Base-by-base conservation (phyloP, 768 basidiomycete species). In the Suillus plorans region DNA sequence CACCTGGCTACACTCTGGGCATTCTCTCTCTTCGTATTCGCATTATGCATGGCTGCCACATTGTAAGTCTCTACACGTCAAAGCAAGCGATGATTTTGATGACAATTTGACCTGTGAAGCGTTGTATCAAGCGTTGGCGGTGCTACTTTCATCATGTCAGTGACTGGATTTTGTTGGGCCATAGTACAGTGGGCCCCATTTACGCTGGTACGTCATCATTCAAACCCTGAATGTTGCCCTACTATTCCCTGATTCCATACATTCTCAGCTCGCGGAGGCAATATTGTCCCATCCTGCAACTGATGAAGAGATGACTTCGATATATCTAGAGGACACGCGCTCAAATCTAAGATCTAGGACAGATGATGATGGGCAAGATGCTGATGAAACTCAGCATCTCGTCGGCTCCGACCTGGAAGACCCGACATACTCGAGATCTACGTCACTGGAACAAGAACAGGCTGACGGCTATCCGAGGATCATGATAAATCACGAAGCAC, bases 131-230 rank as follows among this genome's bases (percentile, higher is more conserved):
- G 82, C 18, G 90, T 95, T 0, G 72, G 72, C 18, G 88, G 90
- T 0, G 90, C 94, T 20, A 94, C 91, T 0, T 63, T 88, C 14
- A 82, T 98, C 65, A 86, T 97, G 60, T 85, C 89, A 9, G 68
- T 91, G 14, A 89, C 89, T 8, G 97, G 97, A 0, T 90, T 97
- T 69, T 90, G 92, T n/a, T 97, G 92, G 93, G 94, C 95, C 6
- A 83, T 98, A 60, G 86, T 89, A 0, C 90, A 91, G 76, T 98
- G 96, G 97, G 94, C 89, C 4, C 96, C 96, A 3, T 97, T 94
- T 77, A 88, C 94, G 0, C 76, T 99, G 71, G 94, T 96, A 68
- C 56, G 87, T 78, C 20, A 36, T 36, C 39, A 28, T 28, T 25
- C 63, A 61, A 55, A 41, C 45, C 47, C 44, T n/a, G 18, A 39